A percentile compares a stretch with the other conserved stretches of the same genome.
Evolutionary conservation across 805 yeast genomes (phyloP).

Genomic region (Wickerhamiella domercqiae): DNA sequence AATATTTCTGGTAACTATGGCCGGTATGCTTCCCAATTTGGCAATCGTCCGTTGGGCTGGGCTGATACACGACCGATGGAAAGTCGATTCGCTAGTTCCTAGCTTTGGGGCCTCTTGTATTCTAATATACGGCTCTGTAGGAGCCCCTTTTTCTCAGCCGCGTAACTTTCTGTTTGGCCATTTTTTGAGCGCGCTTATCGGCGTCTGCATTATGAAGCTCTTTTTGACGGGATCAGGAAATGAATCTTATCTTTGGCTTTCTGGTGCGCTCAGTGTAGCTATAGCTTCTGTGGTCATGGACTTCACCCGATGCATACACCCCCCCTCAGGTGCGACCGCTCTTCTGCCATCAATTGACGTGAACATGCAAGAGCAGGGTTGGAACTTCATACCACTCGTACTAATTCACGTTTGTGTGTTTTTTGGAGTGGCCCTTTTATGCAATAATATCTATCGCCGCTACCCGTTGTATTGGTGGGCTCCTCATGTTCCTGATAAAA

Average conservation of each 20-base stretch:
- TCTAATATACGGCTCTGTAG: constrained; percentile 38
- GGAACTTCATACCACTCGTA: constrained; percentile 51
- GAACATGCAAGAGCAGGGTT: constrained; percentile 34
- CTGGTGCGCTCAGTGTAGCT: constrained; percentile 44
- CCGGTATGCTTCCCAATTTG: constrained; percentile 18
- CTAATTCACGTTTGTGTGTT: constrained; percentile 35
- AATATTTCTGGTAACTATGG: constrained; percentile 18
- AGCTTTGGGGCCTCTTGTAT: constrained; percentile 46
- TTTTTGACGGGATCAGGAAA: constrained; percentile 34
- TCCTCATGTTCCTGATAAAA: not conserved
- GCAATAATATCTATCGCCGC: constrained; percentile 36
- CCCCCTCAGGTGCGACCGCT: constrained; percentile 62
- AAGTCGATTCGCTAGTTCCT: constrained; percentile 20
- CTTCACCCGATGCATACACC: constrained; percentile 43
- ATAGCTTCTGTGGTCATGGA: constrained; percentile 39
- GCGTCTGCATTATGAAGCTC: constrained; percentile 39
- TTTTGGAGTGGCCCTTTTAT: constrained; percentile 34
- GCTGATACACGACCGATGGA: constrained; percentile 14
- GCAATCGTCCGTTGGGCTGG: constrained; percentile 17
- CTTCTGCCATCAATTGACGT: constrained; percentile 38
- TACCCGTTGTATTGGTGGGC: constrained; percentile 42
- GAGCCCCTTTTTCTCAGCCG: constrained; percentile 51
- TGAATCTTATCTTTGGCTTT: constrained; percentile 35
- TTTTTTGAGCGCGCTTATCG: constrained; percentile 36
- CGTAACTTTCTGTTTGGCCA: constrained; percentile 44